Conservation (phyloP, 331 rosid species). For the Arachis monticola region DNA sequence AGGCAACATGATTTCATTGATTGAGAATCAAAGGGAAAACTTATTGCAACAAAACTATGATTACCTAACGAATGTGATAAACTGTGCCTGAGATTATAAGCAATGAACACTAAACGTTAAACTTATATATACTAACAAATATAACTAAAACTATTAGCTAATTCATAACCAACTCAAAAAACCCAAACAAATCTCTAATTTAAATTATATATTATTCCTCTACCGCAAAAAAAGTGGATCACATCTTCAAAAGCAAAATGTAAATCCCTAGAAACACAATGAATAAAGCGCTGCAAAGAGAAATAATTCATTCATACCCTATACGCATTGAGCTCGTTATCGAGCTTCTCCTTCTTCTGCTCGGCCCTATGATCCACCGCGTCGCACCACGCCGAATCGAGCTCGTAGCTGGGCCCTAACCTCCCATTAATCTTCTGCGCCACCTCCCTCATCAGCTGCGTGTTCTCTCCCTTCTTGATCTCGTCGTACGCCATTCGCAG, state of each 20-base stretch:
- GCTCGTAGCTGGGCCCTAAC: conserved; percentile 61
- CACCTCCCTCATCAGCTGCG: conserved; percentile 79
- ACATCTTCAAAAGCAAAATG: not conserved
- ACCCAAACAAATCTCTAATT: not conserved
- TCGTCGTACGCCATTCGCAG: conserved; percentile 96
- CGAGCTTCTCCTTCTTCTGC: conserved; percentile 93
- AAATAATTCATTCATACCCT: conserved; percentile 51
- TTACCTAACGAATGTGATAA: no score
- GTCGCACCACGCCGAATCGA: conserved; percentile 80
- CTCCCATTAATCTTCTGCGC: conserved; percentile 79
- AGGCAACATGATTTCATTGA: no score
- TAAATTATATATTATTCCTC: not conserved
- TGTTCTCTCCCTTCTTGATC: conserved; percentile 96
- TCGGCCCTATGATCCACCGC: conserved; percentile 80
- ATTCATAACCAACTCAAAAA: not conserved
- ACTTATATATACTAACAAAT: not conserved
- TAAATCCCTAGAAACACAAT: not conserved
- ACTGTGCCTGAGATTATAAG: no score
- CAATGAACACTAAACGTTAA: no score
- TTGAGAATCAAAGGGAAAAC: no score
- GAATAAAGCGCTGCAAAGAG: conserved; percentile 1
- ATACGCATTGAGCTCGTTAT: conserved; percentile 93
- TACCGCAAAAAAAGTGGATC: not conserved
- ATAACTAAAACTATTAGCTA: not conserved
- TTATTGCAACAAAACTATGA: no score